Percentiles rank a stretch among this genome's conserved stretches.
These are phyloP conservation scores for Chrysanthemum lavandulifolium DNA, from an alignment of 129 eudicot species.

Conservation along the genomic window DNA sequence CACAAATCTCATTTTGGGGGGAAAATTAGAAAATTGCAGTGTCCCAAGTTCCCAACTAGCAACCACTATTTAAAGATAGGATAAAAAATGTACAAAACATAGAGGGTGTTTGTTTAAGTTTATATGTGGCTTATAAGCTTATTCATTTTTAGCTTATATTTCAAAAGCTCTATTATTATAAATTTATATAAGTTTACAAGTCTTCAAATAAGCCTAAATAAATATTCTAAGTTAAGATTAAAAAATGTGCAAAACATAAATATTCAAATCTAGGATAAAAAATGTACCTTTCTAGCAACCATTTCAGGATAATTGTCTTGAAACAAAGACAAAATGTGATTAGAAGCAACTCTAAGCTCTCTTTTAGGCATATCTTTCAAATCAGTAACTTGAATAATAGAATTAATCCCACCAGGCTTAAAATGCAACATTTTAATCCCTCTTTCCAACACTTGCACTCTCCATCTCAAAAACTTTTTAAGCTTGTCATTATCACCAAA, in stretches of 20 bases:
- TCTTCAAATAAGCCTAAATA: too few species aligned
- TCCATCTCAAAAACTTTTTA: constrained; percentile 78
- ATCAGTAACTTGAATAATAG: constrained; percentile 91
- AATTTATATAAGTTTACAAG: too few species aligned
- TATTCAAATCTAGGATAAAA: background rate
- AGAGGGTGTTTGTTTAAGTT: too few species aligned
- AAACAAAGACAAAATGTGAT: constrained; percentile 78
- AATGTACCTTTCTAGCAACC: constrained; percentile 88
- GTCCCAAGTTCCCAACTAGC: background rate
- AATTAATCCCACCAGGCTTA: constrained; percentile 87
- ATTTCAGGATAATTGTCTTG: constrained; percentile 98
- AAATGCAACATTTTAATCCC: constrained; percentile 77
- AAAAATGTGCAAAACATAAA: too few species aligned
- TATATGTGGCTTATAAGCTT: too few species aligned
- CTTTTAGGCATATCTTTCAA: constrained; percentile 95
- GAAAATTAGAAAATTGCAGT: background rate
- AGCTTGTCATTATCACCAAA: constrained; percentile 82
- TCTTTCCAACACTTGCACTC: constrained; percentile 92
- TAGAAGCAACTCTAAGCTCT: constrained; percentile 92
- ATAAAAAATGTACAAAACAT: constrained; percentile 24
- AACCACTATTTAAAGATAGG: background rate
- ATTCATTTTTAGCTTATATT: too few species aligned
- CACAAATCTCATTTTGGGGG: constrained; percentile 4
- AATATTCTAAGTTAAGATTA: too few species aligned
- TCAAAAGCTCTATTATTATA: too few species aligned